These are phyloP conservation scores for Russula vinacea DNA, from an alignment of 768 basidiomycete genomes.

Conservation along the genomic window DNA sequence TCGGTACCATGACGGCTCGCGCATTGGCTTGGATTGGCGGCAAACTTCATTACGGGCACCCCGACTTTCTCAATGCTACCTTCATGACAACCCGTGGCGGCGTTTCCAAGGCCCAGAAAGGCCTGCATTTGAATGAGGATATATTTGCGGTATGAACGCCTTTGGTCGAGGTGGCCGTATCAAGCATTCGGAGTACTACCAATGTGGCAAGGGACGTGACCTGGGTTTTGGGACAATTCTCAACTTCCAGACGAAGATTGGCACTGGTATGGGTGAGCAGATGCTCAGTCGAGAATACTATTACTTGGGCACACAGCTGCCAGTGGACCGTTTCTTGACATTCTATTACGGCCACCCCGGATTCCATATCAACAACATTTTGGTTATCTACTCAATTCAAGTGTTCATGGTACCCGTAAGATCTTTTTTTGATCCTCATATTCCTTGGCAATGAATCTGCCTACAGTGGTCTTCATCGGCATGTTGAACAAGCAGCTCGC, in stretches of 20 bases:
- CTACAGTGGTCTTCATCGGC: slow-evolving; percentile 83
- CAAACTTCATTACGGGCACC: slow-evolving; percentile 98
- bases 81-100: slow-evolving; percentile 99
- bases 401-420: slow-evolving; percentile 95
- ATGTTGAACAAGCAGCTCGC: slow-evolving; percentile 91
- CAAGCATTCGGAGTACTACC: slow-evolving; percentile 99
- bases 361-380: slow-evolving; percentile 99
- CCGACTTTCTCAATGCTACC: slow-evolving; percentile 96
- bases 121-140: slow-evolving; percentile 97
- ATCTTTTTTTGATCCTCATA: slow-evolving; percentile 31
- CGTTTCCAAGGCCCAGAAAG: slow-evolving; percentile 99
- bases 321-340: slow-evolving; percentile 96
- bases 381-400: slow-evolving; percentile 97
- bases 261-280: slow-evolving; percentile 99
- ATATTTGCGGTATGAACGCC: slow-evolving; percentile 99
- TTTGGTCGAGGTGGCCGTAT: slow-evolving; percentile 97
- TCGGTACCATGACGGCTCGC: slow-evolving; percentile 96
- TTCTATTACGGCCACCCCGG: slow-evolving; percentile 99
- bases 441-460: not conserved
- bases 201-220: slow-evolving; percentile 99
- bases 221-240: slow-evolving; percentile 98
- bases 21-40: slow-evolving; percentile 96
- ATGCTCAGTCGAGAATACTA: slow-evolving; percentile 99
- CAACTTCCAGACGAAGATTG: slow-evolving; percentile 99
- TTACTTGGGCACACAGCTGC: slow-evolving; percentile 96